These are phyloP conservation scores for Teunomyces barrocoloradensis DNA, from an alignment of 805 yeast species.

Conservation along the genomic window DNA sequence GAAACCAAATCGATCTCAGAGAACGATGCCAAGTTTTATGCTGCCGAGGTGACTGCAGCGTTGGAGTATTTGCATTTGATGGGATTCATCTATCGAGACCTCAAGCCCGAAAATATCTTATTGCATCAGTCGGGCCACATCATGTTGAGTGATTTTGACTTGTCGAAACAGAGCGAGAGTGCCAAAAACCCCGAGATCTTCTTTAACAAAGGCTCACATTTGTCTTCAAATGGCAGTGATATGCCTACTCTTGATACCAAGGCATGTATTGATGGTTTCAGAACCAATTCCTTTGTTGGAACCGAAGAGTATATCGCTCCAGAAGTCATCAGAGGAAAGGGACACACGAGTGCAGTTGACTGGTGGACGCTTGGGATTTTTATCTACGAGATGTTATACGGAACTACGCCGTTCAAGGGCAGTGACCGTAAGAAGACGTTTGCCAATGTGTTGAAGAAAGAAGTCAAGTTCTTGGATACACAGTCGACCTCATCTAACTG, in stretches of 20 bases:
- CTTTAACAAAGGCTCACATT: slow-evolving; percentile 21
- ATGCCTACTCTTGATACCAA: slow-evolving; percentile 82
- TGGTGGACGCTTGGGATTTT: slow-evolving; percentile 99
- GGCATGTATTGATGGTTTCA: slow-evolving; percentile 90
- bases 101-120: slow-evolving; percentile 93
- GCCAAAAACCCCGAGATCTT: slow-evolving; percentile 75
- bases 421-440: slow-evolving; percentile 84
- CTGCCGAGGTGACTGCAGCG: slow-evolving; percentile 96
- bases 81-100: slow-evolving; percentile 96
- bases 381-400: slow-evolving; percentile 90
- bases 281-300: slow-evolving; percentile 98
- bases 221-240: slow-evolving; percentile 22
- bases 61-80: slow-evolving; percentile 90
- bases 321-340: slow-evolving; percentile 94
- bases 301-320: slow-evolving; percentile 99
- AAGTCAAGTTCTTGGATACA: slow-evolving; percentile 72
- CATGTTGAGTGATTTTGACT: slow-evolving; percentile 94
- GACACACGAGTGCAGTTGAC: slow-evolving; percentile 97
- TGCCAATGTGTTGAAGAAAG: slow-evolving; percentile 79
- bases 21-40: slow-evolving; percentile 87
- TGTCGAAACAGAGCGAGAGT: slow-evolving; percentile 82
- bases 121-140: slow-evolving; percentile 97
- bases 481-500: slow-evolving; percentile 71
- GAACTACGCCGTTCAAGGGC: slow-evolving; percentile 96
- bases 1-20: slow-evolving; percentile 82